Evolutionary conservation across 106 monocot species (phyloP), one percentile per base, ranked within the genome.

Genomic region (Xerophyta viscosa): DNA sequence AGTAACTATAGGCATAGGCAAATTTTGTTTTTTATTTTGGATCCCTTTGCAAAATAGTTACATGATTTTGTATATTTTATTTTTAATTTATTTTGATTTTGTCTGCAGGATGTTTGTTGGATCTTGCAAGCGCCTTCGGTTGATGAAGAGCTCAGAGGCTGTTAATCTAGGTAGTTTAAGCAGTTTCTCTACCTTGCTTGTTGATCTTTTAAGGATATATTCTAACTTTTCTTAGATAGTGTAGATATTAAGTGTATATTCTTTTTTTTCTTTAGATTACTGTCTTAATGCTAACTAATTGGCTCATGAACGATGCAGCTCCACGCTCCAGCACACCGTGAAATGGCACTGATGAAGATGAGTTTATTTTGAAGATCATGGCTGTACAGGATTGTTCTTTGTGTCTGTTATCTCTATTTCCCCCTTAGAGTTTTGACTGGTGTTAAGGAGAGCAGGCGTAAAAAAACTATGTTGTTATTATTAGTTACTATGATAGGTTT

Each of bases 61-160:
- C n/a, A n/a, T n/a, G n/a, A n/a, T n/a, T n/a, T n/a, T n/a, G n/a
- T n/a, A n/a, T n/a, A n/a, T n/a, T n/a, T n/a, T n/a, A n/a, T n/a
- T n/a, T n/a, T n/a, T n/a, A n/a, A n/a, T n/a, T n/a, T n/a, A n/a
- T n/a, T n/a, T n/a, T n/a, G n/a, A n/a, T n/a, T n/a, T n/a, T n/a
- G 3, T 49, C 36, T 65, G 41, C 75, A 84, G 84, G 65, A 84
- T 84, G 84, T 92, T 92, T 73, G 67, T 92, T 41, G 76, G 67
- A 50, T 78, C 82, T 7, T 92, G 86, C 78, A 79, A 82, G 70
- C 82, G 91, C 11, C 68, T 92, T 14, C 82, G 91, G 20, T 29
- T 92, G 62, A 86, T 92, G 91, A 92, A 86, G 47, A 77, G 86
- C 56, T 92, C 91, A n/a, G 91, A 86, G 66, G 86, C 78, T 56